These are phyloP conservation scores for Alternaria sp. DNA, from an alignment of 2,329 filamentous ascomycete genomes.

Conservation along the genomic window DNA sequence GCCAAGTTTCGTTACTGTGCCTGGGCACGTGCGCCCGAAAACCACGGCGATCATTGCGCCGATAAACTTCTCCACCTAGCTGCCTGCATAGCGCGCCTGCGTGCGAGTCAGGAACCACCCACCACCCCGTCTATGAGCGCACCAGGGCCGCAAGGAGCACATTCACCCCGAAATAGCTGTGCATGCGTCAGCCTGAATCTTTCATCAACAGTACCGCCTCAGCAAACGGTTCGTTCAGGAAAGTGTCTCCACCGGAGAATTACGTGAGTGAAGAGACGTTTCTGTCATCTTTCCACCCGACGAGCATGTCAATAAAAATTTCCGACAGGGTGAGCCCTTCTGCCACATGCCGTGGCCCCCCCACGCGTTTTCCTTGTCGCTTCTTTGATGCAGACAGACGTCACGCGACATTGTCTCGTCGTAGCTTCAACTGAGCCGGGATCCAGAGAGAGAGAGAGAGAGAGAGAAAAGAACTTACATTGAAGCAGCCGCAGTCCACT, in stretches of 20 bases:
- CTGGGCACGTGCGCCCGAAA: not conserved
- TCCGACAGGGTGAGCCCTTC: not conserved
- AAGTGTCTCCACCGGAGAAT: constrained; percentile 18
- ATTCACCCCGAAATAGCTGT: constrained; percentile 54
- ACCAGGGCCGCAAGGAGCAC: constrained; percentile 52
- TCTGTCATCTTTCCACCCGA: not conserved
- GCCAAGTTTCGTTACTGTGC: not conserved
- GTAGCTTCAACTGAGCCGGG: not conserved
- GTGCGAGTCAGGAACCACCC: constrained; percentile 20
- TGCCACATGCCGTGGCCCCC: not conserved
- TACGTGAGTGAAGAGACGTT: constrained; percentile 9
- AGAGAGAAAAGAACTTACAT: constrained; percentile 48
- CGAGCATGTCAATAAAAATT: not conserved
- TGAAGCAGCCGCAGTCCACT: constrained; percentile 53
- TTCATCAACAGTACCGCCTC: constrained; percentile 23
- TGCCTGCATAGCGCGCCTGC: constrained; percentile 1
- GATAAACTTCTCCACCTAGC: not conserved
- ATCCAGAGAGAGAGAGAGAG: not conserved
- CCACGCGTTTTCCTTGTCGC: not conserved
- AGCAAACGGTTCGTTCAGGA: constrained; percentile 5
- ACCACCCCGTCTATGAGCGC: constrained; percentile 33
- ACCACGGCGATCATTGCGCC: constrained; percentile 3
- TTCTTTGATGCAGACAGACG: not conserved
- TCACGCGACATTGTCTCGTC: not conserved
- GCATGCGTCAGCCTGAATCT: constrained; percentile 41